Conservation (phyloP, 2,329 filamentous ascomycete genomes). For the Nigrograna mackinnonii region DNA sequence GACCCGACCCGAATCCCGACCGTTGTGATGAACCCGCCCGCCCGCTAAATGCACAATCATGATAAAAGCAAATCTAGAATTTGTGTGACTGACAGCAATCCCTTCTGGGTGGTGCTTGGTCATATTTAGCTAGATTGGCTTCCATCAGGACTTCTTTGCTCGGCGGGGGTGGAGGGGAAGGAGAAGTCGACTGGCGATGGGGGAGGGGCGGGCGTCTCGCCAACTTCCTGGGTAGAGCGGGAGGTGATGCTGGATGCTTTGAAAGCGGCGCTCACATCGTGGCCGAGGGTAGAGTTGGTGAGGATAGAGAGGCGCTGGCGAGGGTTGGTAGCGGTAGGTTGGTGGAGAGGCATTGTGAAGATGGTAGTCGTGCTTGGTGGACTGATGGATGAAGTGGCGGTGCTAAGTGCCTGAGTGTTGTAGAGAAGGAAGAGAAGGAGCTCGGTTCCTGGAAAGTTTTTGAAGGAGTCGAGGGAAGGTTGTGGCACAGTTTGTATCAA, state of each 20-base stretch:
- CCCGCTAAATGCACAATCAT: slow-evolving; percentile 33
- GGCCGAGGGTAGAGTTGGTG: slow-evolving; percentile 43
- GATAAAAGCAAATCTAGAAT: slow-evolving; percentile 11
- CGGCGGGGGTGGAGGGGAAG: slow-evolving; percentile 36
- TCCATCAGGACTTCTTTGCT: slow-evolving; percentile 22
- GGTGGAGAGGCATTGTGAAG: slow-evolving; percentile 28
- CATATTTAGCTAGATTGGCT: slow-evolving; percentile 24
- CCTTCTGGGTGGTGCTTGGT: not conserved
- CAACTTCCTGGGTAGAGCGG: slow-evolving; percentile 28
- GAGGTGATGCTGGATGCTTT: slow-evolving; percentile 36
- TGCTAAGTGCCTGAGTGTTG: too few species aligned
- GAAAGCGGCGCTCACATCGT: slow-evolving; percentile 44
- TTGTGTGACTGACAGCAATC: not conserved
- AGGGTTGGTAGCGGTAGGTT: slow-evolving; percentile 29
- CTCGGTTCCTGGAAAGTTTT: too few species aligned
- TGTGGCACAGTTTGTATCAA: slow-evolving; percentile 2
- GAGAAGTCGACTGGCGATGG: slow-evolving; percentile 46
- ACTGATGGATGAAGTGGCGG: not conserved
- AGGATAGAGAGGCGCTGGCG: slow-evolving; percentile 47
- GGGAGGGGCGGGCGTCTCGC: slow-evolving; percentile 45
- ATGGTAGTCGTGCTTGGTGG: slow-evolving; percentile 4
- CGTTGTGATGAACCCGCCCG: slow-evolving; percentile 14
- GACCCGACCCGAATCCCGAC: slow-evolving; percentile 2
- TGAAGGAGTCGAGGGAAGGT: slow-evolving; percentile 1
- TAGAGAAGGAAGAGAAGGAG: too few species aligned